Conservation (phyloP, 495 filamentous ascomycete species). For the Letharia columbiana region DNA sequence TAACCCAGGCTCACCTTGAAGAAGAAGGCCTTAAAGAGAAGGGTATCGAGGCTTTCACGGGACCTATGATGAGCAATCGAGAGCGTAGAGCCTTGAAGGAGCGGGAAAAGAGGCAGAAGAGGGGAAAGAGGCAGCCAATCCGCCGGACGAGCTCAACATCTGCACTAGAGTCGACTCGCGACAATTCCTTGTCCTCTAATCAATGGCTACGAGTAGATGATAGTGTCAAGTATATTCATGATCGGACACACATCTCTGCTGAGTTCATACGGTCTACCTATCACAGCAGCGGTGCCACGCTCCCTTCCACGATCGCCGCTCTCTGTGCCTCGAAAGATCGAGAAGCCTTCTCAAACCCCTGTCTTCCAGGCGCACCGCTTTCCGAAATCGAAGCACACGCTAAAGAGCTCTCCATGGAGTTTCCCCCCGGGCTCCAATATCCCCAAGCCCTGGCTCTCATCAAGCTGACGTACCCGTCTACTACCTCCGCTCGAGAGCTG, state of each 20-base stretch:
- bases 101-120: slow-evolving; percentile 24
- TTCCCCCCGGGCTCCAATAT: slow-evolving; percentile 38
- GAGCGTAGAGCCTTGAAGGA: slow-evolving; percentile 27
- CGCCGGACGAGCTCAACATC: slow-evolving; percentile 25
- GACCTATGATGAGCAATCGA: slow-evolving; percentile 30
- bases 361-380: slow-evolving; percentile 11
- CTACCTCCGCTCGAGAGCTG: slow-evolving; percentile 49
- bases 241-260: slow-evolving; percentile 40
- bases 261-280: slow-evolving; percentile 51
- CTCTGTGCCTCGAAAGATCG: slow-evolving; percentile 28
- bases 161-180: slow-evolving; percentile 18
- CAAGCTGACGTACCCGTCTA: slow-evolving; percentile 46
- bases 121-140: slow-evolving; percentile 36
- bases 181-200: slow-evolving; percentile 29
- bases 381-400: slow-evolving; percentile 38
- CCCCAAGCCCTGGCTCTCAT: slow-evolving; percentile 42
- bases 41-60: slow-evolving; percentile 72
- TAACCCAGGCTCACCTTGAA: slow-evolving; percentile 66
- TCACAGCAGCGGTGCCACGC: slow-evolving; percentile 51
- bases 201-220: slow-evolving; percentile 48
- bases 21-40: slow-evolving; percentile 39
- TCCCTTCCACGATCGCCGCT: slow-evolving; percentile 45
- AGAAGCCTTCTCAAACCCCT: slow-evolving; percentile 12
- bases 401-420: slow-evolving; percentile 46
- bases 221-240: slow-evolving; percentile 53